These are phyloP conservation scores for Glaciozyma martinii DNA, from an alignment of 768 basidiomycete species.

Conservation along the genomic window DNA sequence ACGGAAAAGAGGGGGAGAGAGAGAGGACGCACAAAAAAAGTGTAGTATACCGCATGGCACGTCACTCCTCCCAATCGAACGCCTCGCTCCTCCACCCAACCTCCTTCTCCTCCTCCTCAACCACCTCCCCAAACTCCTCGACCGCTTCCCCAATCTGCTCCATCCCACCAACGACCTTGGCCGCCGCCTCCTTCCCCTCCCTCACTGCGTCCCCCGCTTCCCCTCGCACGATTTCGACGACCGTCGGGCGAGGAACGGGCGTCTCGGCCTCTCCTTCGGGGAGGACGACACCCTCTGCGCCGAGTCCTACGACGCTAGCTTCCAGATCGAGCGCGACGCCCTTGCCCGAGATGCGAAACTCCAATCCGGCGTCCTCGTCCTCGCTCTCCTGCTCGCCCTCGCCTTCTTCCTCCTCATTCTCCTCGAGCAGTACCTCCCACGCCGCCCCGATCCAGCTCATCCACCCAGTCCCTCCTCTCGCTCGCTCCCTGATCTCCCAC, in stretches of 20 bases:
- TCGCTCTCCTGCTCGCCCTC: background rate
- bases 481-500: background rate
- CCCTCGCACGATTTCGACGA: conserved; percentile 7
- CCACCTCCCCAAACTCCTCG: conserved; percentile 3
- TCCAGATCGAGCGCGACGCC: conserved; percentile 22
- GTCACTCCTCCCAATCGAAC: conserved; percentile 7
- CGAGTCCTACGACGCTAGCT: conserved; percentile 7
- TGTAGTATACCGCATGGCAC: no score
- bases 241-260: conserved; percentile 9
- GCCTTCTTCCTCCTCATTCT: background rate
- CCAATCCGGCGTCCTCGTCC: background rate
- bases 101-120: background rate
- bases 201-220: conserved; percentile 10
- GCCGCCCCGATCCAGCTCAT: conserved; percentile 8
- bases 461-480: background rate
- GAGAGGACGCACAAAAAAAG: no score
- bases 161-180: background rate
- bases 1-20: no score
- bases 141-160: conserved; percentile 11
- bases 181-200: background rate
- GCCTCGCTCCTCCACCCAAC: conserved; percentile 22
- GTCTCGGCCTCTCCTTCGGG: conserved; percentile 8
- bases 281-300: conserved; percentile 19
- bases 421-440: conserved; percentile 7
- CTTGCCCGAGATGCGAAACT: conserved; percentile 14